phyloP scores from a whole-genome alignment of 495 filamentous ascomycete species.

The Penicillium parvum region DNA sequence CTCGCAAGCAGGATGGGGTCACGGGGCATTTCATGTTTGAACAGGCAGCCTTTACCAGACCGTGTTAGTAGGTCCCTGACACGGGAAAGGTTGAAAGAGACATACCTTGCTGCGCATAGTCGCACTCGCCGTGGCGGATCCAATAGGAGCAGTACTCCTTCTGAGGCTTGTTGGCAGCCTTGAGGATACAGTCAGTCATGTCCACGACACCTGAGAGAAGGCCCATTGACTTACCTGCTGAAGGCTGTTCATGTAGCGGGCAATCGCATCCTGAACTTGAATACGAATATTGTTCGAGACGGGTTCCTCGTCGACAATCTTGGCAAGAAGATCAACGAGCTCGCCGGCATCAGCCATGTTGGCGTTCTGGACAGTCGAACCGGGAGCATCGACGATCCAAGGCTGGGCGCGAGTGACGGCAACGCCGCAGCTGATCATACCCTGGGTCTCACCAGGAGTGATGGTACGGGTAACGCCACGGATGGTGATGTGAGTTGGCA shows the following conservation, averaged over 20 bases:
- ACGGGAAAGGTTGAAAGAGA: neutral
- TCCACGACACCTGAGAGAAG: neutral
- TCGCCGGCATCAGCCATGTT: slow-evolving; percentile 3
- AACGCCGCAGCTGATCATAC: slow-evolving; percentile 45
- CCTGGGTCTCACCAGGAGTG: slow-evolving; percentile 33
- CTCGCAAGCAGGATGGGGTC: slow-evolving; percentile 53
- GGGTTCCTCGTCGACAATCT: slow-evolving; percentile 21
- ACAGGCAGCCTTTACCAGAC: slow-evolving; percentile 59
- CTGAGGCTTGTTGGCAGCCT: slow-evolving; percentile 25
- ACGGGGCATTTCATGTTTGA: slow-evolving; percentile 80
- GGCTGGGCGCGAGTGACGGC: slow-evolving; percentile 22
- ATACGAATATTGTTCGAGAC: too few relatives aligned
- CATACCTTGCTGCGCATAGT: slow-evolving; percentile 69
- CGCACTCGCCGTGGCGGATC: slow-evolving; percentile 78
- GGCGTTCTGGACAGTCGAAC: neutral
- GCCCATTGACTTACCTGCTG: neutral
- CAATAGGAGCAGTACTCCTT: slow-evolving; percentile 86
- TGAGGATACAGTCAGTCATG: neutral
- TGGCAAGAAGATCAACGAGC: slow-evolving; percentile 19
- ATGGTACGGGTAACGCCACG: slow-evolving; percentile 32
- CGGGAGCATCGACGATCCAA: slow-evolving; percentile 32
- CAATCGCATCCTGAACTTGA: too few relatives aligned
- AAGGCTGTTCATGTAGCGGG: too few relatives aligned
- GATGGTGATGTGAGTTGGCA: slow-evolving; percentile 42
- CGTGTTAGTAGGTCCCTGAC: slow-evolving; percentile 5